Conservation (phyloP, 2,329 filamentous ascomycete species). For the Capronia coronata region DNA sequence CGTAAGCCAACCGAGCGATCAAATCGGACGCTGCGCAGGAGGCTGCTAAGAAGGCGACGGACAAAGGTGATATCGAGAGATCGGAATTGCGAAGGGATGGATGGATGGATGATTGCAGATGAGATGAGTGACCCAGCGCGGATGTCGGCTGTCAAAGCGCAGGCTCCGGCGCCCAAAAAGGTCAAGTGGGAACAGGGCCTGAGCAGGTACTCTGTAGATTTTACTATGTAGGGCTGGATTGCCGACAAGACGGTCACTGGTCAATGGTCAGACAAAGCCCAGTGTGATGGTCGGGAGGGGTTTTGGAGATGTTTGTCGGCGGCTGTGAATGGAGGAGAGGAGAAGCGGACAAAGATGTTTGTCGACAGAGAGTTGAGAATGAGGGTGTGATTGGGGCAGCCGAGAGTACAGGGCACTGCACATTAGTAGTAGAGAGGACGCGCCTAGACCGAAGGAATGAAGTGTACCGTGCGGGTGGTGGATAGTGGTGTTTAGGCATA, state of each 20-base stretch:
- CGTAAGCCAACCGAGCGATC: too few species aligned
- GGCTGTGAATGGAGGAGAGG: background rate
- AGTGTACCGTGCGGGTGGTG: background rate
- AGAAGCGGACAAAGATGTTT: background rate
- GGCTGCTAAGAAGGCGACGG: constrained; percentile 1
- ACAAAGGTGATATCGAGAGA: background rate
- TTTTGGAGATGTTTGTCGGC: background rate
- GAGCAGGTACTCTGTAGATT: too few species aligned
- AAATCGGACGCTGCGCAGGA: too few species aligned
- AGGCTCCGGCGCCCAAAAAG: background rate
- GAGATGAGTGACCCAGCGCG: constrained; percentile 17
- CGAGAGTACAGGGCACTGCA: background rate
- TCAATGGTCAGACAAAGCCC: background rate
- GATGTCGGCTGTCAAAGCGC: constrained; percentile 20
- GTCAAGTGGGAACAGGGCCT: background rate
- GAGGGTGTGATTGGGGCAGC: background rate
- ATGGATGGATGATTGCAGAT: constrained; percentile 8
- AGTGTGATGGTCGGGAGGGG: background rate
- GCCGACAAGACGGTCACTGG: background rate
- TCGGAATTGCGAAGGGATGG: constrained; percentile 10
- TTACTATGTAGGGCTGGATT: background rate
- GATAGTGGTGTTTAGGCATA: background rate
- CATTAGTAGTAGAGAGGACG: background rate
- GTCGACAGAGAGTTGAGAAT: too few species aligned
- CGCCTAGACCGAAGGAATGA: background rate